These are phyloP conservation scores for Lentinula boryana DNA, from an alignment of 768 basidiomycete species.

Conservation along the genomic window DNA sequence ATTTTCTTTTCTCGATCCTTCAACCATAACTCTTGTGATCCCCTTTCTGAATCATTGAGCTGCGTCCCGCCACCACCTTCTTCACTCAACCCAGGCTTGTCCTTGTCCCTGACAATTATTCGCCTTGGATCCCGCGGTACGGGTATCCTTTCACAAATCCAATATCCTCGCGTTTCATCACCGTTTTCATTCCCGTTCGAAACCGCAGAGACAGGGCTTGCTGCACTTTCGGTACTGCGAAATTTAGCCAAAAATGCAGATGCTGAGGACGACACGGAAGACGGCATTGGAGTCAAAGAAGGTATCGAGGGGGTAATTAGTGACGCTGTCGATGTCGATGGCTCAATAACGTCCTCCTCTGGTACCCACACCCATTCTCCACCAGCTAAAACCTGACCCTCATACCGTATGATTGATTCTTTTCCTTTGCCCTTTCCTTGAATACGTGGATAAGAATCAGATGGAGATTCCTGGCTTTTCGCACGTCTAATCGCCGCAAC, in stretches of 20 bases:
- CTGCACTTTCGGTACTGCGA: neutral
- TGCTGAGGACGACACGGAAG: constrained; percentile 7
- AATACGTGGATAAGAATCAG: constrained; percentile 34
- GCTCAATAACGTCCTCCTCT: constrained; percentile 9
- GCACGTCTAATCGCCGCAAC: neutral
- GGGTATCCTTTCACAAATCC: neutral
- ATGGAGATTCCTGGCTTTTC: constrained; percentile 9
- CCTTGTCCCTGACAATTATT: neutral
- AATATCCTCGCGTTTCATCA: neutral
- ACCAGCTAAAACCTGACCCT: constrained; percentile 47
- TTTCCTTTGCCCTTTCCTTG: constrained; percentile 62
- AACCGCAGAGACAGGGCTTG: neutral
- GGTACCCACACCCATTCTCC: constrained; percentile 19
- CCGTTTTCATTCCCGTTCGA: neutral
- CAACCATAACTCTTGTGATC: neutral
- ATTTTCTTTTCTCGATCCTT: constrained; percentile 2
- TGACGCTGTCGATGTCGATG: constrained; percentile 13
- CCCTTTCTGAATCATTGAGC: neutral
- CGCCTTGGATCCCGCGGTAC: constrained; percentile 4
- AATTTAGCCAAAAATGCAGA: constrained; percentile 1
- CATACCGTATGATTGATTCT: constrained; percentile 46
- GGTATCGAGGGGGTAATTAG: constrained; percentile 8
- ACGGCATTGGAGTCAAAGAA: constrained; percentile 16
- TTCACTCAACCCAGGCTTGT: neutral
- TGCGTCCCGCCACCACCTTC: neutral